These are phyloP conservation scores for Chlorella sp. DNA, from an alignment of 139 green algal species.

Conservation along the genomic window DNA sequence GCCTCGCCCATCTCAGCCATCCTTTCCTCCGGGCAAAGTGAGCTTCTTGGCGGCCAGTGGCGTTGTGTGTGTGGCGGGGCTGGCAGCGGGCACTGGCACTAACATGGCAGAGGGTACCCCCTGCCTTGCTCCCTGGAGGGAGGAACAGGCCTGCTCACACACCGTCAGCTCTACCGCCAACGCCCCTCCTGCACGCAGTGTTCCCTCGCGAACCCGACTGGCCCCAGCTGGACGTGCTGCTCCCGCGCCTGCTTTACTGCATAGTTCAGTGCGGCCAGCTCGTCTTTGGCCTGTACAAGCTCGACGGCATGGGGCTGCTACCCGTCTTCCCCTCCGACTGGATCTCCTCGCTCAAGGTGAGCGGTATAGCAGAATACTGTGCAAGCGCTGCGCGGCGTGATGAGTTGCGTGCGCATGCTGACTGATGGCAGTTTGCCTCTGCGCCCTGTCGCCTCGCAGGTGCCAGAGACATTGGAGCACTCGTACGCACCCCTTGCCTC, in stretches of 20 bases:
- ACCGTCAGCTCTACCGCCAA: no score
- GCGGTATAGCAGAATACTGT: not conserved
- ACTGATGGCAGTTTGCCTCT: not conserved
- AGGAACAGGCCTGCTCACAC: no score
- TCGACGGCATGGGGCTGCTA: constrained; percentile 86
- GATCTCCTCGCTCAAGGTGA: constrained; percentile 49
- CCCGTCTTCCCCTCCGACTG: constrained; percentile 84
- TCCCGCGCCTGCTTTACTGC: constrained; percentile 73
- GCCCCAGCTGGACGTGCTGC: constrained; percentile 55
- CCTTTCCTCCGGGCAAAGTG: constrained; percentile 57
- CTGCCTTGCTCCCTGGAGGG: not conserved
- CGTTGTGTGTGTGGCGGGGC: no score
- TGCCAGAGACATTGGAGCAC: constrained; percentile 16
- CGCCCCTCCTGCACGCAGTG: no score
- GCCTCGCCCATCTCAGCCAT: constrained; percentile 74
- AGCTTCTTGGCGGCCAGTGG: no score
- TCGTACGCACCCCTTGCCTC: no score
- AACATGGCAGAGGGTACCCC: no score
- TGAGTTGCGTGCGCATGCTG: not conserved
- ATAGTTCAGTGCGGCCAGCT: constrained; percentile 66
- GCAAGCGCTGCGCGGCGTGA: not conserved
- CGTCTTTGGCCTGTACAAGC: constrained; percentile 76
- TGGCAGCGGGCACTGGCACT: no score
- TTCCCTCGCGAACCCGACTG: constrained; percentile 56
- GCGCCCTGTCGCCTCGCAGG: not conserved